Evolutionary conservation across 1,284 basidiomycete species (phyloP).

Genomic region (Ustilago bromivora): DNA sequence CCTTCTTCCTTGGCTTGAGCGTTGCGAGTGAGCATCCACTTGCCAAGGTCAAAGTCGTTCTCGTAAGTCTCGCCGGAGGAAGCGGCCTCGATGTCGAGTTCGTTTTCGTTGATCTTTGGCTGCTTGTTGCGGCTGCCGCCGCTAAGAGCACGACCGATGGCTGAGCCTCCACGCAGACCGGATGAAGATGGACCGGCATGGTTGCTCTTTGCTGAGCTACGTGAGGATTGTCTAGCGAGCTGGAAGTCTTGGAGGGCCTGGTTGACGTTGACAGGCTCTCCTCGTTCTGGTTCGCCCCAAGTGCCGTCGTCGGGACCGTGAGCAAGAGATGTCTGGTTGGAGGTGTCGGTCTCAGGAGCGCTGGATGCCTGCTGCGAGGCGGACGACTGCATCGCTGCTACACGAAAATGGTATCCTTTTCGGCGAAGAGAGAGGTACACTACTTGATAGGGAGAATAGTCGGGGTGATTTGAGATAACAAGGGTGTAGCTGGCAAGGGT

Average conservation of each 20-base stretch:
- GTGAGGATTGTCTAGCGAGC: slow-evolving; percentile 35
- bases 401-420: too few relatives aligned
- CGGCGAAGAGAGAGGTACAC: too few relatives aligned
- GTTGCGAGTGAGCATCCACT: slow-evolving; percentile 50
- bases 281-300: slow-evolving; percentile 52
- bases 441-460: too few relatives aligned
- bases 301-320: slow-evolving; percentile 42
- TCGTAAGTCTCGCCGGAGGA: slow-evolving; percentile 11
- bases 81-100: slow-evolving; percentile 22
- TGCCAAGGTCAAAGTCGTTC: slow-evolving; percentile 54
- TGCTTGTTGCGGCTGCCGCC: slow-evolving; percentile 15
- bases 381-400: slow-evolving; percentile 5
- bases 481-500: too few relatives aligned
- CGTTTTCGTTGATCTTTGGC: slow-evolving; percentile 26
- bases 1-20: slow-evolving; percentile 46
- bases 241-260: slow-evolving; percentile 50
- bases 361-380: slow-evolving; percentile 11
- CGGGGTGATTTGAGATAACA: too few relatives aligned
- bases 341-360: background rate
- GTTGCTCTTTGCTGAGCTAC: slow-evolving; percentile 7
- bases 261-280: slow-evolving; percentile 51
- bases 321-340: slow-evolving; percentile 9
- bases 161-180: slow-evolving; percentile 13
- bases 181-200: slow-evolving; percentile 14
- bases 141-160: slow-evolving; percentile 29